These are phyloP conservation scores for Cucurbita argyrosperma DNA, from an alignment of 306 rosid genomes.

Conservation along the genomic window DNA sequence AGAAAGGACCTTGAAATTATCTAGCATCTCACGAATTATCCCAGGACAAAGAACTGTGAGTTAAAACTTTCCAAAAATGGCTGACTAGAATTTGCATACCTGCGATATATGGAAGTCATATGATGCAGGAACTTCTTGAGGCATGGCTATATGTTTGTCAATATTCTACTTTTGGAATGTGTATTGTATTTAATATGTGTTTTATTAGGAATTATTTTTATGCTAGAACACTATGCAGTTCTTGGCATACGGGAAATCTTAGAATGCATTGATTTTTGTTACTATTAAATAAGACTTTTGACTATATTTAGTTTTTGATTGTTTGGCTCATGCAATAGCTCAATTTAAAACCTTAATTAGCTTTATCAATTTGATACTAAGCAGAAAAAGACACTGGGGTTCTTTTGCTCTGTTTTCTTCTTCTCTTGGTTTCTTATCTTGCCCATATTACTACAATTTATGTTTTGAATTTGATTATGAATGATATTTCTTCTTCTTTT, in stretches of 20 bases:
- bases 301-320: neutral
- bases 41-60: slow-evolving; percentile 97
- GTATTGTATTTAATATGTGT: neutral
- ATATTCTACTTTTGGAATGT: neutral
- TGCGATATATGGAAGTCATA: neutral
- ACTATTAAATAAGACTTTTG: neutral
- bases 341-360: neutral
- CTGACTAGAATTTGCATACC: neutral
- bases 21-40: slow-evolving; percentile 39
- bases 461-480: neutral
- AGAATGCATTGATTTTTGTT: neutral
- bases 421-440: neutral
- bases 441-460: neutral
- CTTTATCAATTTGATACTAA: neutral
- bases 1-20: slow-evolving; percentile 56
- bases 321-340: neutral
- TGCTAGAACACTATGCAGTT: neutral
- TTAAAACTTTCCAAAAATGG: slow-evolving; percentile 12
- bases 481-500: slow-evolving; percentile 2
- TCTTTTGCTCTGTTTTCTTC: neutral
- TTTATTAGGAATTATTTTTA: neutral
- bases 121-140: neutral
- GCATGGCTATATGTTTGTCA: neutral
- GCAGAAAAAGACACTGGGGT: neutral
- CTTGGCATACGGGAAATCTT: neutral